Conservation (phyloP, 331 rosid species). For the Quercus tomentella region DNA sequence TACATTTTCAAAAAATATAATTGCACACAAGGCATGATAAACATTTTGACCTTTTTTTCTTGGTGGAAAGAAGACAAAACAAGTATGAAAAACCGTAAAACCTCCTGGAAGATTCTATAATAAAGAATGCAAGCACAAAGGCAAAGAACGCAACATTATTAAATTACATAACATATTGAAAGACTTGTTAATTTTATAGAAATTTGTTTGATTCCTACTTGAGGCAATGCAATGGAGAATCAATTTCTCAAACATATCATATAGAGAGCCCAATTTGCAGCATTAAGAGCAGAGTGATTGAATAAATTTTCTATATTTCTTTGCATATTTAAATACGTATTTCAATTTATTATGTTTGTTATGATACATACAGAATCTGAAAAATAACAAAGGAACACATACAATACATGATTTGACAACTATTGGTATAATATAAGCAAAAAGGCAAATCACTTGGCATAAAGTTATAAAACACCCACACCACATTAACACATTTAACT, state of each 20-base stretch:
- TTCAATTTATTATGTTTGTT: background rate
- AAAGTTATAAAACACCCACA: background rate
- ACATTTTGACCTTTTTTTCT: background rate
- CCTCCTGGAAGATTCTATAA: background rate
- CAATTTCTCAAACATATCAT: background rate
- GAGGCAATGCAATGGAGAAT: background rate
- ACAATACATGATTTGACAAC: background rate
- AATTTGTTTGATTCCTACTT: background rate
- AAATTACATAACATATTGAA: background rate
- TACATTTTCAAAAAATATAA: background rate
- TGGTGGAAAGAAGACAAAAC: background rate
- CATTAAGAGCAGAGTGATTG: background rate
- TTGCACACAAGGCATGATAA: background rate
- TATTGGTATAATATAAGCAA: background rate
- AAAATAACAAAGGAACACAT: background rate
- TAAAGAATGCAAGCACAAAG: background rate
- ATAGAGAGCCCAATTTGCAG: background rate
- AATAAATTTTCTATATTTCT: background rate
- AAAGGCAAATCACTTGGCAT: background rate
- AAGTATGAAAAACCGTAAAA: background rate
- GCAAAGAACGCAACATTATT: background rate
- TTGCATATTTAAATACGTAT: background rate
- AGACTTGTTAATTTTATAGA: background rate
- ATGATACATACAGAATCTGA: background rate
- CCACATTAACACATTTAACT: background rate